Conservation (phyloP, 208 protist genomes). For the Trypanosoma mega region DNA sequence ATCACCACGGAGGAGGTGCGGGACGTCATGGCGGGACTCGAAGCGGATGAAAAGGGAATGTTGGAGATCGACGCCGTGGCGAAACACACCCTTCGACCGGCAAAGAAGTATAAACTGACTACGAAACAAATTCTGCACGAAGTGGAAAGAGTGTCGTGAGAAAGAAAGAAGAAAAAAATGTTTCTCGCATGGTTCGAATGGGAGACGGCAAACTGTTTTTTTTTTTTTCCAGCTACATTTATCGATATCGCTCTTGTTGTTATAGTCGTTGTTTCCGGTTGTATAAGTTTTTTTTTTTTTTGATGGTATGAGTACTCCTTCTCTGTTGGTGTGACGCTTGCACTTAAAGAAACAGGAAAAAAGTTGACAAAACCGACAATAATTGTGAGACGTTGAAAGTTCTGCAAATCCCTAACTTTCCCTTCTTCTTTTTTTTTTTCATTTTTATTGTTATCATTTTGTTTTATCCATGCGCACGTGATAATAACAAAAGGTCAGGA, state of each 20-base stretch:
- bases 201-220: too few species aligned
- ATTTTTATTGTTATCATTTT: slow-evolving; percentile 6
- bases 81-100: slow-evolving; percentile 2
- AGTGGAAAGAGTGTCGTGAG: neutral
- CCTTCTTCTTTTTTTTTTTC: slow-evolving; percentile 9
- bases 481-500: too few species aligned
- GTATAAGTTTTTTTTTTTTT: neutral
- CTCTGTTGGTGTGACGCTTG: too few species aligned
- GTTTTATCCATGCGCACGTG: too few species aligned
- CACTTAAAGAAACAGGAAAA: too few species aligned
- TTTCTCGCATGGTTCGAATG: too few species aligned
- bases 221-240: slow-evolving; percentile 7
- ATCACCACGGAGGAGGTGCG: slow-evolving; percentile 1
- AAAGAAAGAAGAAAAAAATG: too few species aligned
- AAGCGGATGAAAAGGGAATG: neutral
- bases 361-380: too few species aligned
- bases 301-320: neutral
- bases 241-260: slow-evolving; percentile 1
- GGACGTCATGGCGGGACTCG: slow-evolving; percentile 8
- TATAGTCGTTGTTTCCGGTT: neutral
- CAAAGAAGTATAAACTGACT: slow-evolving; percentile 19
- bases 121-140: slow-evolving; percentile 7
- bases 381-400: too few species aligned
- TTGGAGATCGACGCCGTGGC: slow-evolving; percentile 3
- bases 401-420: neutral